These are phyloP conservation scores for Mycena kentingensis DNA, from an alignment of 768 basidiomycete genomes.

Conservation along the genomic window DNA sequence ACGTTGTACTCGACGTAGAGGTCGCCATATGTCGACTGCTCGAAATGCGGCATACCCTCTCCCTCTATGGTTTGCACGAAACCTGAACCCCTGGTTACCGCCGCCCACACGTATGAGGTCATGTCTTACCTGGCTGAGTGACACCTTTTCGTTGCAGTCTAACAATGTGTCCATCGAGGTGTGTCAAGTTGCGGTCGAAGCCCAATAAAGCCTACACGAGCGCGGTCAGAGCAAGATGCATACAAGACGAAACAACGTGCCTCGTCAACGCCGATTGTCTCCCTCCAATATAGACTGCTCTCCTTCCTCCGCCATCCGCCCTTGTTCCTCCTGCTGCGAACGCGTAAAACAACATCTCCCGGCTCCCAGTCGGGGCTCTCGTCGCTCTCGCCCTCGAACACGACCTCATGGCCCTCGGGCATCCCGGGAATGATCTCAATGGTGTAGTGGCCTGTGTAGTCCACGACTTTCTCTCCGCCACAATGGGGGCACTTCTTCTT, in stretches of 20 bases:
- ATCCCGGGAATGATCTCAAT: conserved; percentile 86
- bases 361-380: conserved; percentile 96
- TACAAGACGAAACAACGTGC: conserved; percentile 41
- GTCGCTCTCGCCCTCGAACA: conserved; percentile 96
- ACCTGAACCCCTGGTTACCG: conserved; percentile 44
- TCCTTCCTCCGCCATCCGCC: conserved; percentile 92
- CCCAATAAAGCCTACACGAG: conserved; percentile 92
- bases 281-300: conserved; percentile 86
- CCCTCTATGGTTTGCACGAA: conserved; percentile 83
- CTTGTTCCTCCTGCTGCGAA: conserved; percentile 73
- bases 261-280: conserved; percentile 90
- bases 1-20: conserved; percentile 94
- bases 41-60: conserved; percentile 86
- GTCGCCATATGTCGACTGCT: conserved; percentile 67
- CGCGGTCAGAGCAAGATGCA: conserved; percentile 10
- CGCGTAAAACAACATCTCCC: conserved; percentile 87
- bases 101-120: not conserved
- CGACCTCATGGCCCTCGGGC: conserved; percentile 90
- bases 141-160: conserved; percentile 71
- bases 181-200: conserved; percentile 89
- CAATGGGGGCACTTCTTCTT: conserved; percentile 82
- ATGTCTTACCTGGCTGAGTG: conserved; percentile 83
- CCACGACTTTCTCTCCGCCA: conserved; percentile 75
- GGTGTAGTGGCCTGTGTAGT: conserved; percentile 79
- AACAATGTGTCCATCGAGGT: conserved; percentile 85